These are phyloP conservation scores for Penicillium verhagenii DNA, from an alignment of 495 filamentous ascomycete species.

Conservation along the genomic window DNA sequence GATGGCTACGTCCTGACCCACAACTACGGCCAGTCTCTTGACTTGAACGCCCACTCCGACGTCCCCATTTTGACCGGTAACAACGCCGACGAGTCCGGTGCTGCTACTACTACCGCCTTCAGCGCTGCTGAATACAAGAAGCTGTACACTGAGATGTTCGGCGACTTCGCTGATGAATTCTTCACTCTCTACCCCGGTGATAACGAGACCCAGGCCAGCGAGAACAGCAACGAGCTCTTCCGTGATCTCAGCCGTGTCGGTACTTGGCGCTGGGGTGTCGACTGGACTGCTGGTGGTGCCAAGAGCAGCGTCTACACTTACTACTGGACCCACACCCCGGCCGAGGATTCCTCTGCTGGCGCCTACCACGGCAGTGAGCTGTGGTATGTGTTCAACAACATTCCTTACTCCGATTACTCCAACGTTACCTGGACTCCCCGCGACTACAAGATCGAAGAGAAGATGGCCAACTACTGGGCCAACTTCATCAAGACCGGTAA, in stretches of 20 bases:
- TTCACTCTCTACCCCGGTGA: slow-evolving; percentile 17
- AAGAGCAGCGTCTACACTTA: slow-evolving; percentile 18
- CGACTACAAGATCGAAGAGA: slow-evolving; percentile 15
- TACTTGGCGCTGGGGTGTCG: slow-evolving; percentile 15
- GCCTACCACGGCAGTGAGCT: slow-evolving; percentile 22
- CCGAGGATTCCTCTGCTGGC: slow-evolving; percentile 9
- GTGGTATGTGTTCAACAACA: slow-evolving; percentile 23
- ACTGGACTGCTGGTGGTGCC: slow-evolving; percentile 16
- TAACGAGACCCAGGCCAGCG: slow-evolving; percentile 8
- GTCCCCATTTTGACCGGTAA: slow-evolving; percentile 21
- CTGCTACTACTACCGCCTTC: neutral
- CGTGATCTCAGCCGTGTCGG: slow-evolving; percentile 13
- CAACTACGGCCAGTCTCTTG: slow-evolving; percentile 10
- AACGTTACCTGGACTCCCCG: slow-evolving; percentile 13
- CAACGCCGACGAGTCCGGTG: slow-evolving; percentile 21
- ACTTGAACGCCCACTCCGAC: slow-evolving; percentile 8
- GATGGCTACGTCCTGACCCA: slow-evolving; percentile 18
- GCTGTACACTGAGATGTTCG: slow-evolving; percentile 13
- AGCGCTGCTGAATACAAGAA: slow-evolving; percentile 11
- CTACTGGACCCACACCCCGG: slow-evolving; percentile 15
- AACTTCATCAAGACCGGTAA: slow-evolving; percentile 25
- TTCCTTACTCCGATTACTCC: slow-evolving; percentile 19
- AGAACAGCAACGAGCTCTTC: slow-evolving; percentile 12
- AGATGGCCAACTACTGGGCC: slow-evolving; percentile 22
- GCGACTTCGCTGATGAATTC: slow-evolving; percentile 6